Evolutionary conservation across 2,329 filamentous ascomycete genomes (phyloP).

Genomic region (Ophiognomonia clavigignenti-juglandacearum): DNA sequence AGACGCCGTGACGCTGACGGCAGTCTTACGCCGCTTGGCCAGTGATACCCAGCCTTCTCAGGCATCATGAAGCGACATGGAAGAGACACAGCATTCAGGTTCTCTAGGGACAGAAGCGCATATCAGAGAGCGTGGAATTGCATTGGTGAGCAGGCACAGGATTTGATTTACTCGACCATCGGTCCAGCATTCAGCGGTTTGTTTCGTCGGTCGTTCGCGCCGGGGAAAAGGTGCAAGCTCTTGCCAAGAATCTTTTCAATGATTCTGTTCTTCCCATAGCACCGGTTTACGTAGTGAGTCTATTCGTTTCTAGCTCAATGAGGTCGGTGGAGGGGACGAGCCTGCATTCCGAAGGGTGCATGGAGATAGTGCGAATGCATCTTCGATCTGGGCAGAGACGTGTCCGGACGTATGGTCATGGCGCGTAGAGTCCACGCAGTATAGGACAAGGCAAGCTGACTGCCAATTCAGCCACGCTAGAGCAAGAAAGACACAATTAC

Average conservation of each 20-base stretch:
- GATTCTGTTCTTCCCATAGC: no score
- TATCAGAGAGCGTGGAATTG: background rate
- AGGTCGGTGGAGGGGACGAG: no score
- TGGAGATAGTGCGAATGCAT: no score
- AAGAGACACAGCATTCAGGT: background rate
- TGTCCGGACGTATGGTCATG: background rate
- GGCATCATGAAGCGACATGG: background rate
- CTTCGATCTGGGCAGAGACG: no score
- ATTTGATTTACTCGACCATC: background rate
- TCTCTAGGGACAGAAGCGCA: background rate
- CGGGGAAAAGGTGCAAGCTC: no score
- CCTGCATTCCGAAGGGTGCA: no score
- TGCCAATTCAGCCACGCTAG: background rate
- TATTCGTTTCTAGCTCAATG: no score
- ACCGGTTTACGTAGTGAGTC: no score
- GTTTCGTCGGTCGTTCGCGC: background rate
- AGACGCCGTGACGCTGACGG: background rate
- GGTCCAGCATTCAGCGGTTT: background rate
- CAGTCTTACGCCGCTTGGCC: no score
- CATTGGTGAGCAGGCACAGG: background rate
- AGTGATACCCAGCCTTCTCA: conserved; percentile 2
- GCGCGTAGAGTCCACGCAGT: background rate
- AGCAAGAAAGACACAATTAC: background rate
- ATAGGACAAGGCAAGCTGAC: background rate
- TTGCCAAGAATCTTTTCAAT: no score